A percentile compares a stretch with the other conserved stretches of the same genome.
Conservation (phyloP, 2,329 filamentous ascomycete genomes). For the Diaporthe amygdali region DNA sequence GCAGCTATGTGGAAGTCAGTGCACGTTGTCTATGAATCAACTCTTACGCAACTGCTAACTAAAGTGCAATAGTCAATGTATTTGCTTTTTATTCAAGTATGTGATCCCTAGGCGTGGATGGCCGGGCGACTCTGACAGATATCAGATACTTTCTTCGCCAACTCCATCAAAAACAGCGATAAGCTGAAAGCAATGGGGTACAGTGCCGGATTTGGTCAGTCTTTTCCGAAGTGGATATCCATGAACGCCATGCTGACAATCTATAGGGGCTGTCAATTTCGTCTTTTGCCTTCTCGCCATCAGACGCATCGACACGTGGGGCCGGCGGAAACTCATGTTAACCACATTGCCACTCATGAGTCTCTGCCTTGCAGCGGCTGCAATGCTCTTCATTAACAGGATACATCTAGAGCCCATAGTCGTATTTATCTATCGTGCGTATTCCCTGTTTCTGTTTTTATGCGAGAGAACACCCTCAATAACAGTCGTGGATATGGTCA, state of each 20-base stretch:
- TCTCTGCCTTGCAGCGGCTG: slow-evolving; percentile 45
- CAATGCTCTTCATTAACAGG: slow-evolving; percentile 37
- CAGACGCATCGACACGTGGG: slow-evolving; percentile 45
- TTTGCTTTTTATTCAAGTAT: slow-evolving; percentile 51
- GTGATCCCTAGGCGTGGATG: background rate
- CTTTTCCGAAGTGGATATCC: rapidly evolving
- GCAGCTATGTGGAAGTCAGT: slow-evolving; percentile 41
- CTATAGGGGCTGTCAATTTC: slow-evolving; percentile 45
- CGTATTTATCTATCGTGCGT: slow-evolving; percentile 42
- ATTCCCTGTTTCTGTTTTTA: rapidly evolving
- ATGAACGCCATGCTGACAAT: background rate
- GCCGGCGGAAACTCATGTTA: slow-evolving; percentile 48
- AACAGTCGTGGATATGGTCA: background rate
- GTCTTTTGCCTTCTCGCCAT: slow-evolving; percentile 47
- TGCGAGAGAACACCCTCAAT: background rate
- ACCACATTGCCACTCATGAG: slow-evolving; percentile 50
- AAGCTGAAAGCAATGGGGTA: slow-evolving; percentile 35
- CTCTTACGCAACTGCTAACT: background rate
- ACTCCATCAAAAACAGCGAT: background rate
- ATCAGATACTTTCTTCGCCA: slow-evolving; percentile 31
- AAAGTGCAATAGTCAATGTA: slow-evolving; percentile 39
- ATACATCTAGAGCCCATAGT: slow-evolving; percentile 35
- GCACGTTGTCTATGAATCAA: background rate
- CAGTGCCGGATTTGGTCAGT: slow-evolving; percentile 37
- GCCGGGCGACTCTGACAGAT: slow-evolving; percentile 27